Conservation (phyloP, 2,329 filamentous ascomycete genomes). For the Thielaviopsis musarum region DNA sequence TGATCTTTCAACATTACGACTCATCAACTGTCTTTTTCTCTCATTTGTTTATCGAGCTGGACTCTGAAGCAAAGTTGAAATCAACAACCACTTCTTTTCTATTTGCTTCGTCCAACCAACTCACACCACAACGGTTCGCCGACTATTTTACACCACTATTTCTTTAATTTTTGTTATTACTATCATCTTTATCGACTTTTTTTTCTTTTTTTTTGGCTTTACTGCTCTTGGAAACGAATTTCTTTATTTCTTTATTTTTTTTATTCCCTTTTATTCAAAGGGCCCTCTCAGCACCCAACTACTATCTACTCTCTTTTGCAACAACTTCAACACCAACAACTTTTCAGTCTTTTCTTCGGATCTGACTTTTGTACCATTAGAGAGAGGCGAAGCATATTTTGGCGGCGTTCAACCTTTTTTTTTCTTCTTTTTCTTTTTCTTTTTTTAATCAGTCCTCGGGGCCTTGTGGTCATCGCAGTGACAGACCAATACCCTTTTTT, state of each 20-base stretch:
- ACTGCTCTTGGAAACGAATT: not conserved
- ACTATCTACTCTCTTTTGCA: slow-evolving; percentile 9
- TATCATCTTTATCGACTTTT: not conserved
- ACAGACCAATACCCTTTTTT: not conserved
- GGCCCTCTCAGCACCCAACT: slow-evolving; percentile 8
- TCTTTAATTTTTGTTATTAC: not conserved
- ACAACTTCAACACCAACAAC: not conserved
- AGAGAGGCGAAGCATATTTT: slow-evolving; percentile 6
- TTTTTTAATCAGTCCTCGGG: not conserved
- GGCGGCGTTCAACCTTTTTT: slow-evolving; percentile 6
- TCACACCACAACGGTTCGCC: too few species aligned
- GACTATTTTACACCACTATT: not conserved
- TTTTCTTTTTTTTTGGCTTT: not conserved
- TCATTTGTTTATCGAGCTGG: not conserved
- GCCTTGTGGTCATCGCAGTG: not conserved
- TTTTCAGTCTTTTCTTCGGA: not conserved
- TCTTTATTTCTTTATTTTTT: slow-evolving; percentile 3
- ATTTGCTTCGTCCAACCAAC: not conserved
- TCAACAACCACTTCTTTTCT: not conserved
- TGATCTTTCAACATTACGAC: not conserved
- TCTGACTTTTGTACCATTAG: slow-evolving; percentile 8
- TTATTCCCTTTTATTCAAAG: not conserved
- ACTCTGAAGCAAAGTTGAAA: not conserved
- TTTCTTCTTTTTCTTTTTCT: slow-evolving; percentile 1
- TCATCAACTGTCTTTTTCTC: not conserved